Evolutionary conservation across 495 filamentous ascomycete genomes (phyloP).

Genomic region (Tuber umbilicatum): DNA sequence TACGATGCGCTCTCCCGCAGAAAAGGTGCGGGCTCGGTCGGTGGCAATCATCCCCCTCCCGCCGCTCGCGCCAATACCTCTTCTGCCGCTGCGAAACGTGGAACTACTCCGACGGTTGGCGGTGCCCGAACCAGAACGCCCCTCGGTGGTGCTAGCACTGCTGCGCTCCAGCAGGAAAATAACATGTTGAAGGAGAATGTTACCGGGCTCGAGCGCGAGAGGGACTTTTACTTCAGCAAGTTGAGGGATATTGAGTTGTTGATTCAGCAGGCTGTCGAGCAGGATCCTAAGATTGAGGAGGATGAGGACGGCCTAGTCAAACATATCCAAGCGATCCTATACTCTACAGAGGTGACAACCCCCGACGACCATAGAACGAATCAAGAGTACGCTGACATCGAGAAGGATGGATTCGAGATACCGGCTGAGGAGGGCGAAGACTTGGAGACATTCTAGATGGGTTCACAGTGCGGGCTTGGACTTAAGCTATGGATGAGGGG

Average conservation of each 20-base stretch:
- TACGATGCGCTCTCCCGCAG: conserved; percentile 83
- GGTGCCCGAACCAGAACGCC: conserved; percentile 48
- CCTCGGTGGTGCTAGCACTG: conserved; percentile 52
- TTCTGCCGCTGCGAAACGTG: conserved; percentile 53
- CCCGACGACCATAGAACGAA: conserved; percentile 16
- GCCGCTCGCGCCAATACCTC: conserved; percentile 47
- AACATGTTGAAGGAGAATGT: conserved; percentile 77
- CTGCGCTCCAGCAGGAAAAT: conserved; percentile 74
- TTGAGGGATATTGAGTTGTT: conserved; percentile 91
- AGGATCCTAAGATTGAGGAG: conserved; percentile 83
- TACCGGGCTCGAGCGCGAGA: conserved; percentile 79
- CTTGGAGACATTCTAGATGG: conserved; percentile 66
- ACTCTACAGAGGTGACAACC: conserved; percentile 74
- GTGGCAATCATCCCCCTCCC: conserved; percentile 46
- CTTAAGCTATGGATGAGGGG: neutral
- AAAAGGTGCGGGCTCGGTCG: conserved; percentile 64
- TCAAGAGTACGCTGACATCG: conserved; percentile 18
- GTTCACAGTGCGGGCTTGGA: conserved; percentile 5
- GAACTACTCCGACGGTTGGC: conserved; percentile 66
- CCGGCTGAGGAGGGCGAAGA: conserved; percentile 64
- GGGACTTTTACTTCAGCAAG: conserved; percentile 99
- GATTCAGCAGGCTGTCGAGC: conserved; percentile 84
- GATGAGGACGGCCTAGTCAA: conserved; percentile 84
- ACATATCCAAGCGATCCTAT: conserved; percentile 90
- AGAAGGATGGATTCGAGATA: conserved; percentile 71